phyloP scores from a whole-genome alignment of 2,329 filamentous ascomycete genomes.

The Fusarium musae region DNA sequence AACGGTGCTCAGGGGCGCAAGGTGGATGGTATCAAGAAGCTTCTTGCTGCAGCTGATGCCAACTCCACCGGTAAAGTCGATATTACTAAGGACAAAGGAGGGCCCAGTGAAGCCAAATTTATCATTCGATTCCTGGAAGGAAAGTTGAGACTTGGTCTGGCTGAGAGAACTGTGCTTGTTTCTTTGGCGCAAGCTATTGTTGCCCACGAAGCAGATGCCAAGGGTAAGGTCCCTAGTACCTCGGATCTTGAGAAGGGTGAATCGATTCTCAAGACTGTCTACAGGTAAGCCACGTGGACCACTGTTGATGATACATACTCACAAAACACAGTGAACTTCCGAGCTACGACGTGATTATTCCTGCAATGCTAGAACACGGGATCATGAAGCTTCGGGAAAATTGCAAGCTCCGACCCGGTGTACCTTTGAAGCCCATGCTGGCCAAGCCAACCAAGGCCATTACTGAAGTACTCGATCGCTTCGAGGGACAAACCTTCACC shows the following conservation, averaged over 20 bases:
- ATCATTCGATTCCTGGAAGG: slow-evolving; percentile 94
- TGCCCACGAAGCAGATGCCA: slow-evolving; percentile 79
- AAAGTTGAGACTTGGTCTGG: slow-evolving; percentile 89
- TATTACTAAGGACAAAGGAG: slow-evolving; percentile 91
- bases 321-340: slow-evolving; percentile 79
- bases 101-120: slow-evolving; percentile 93
- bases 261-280: slow-evolving; percentile 86
- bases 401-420: slow-evolving; percentile 92
- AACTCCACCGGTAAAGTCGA: slow-evolving; percentile 81
- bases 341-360: slow-evolving; percentile 94
- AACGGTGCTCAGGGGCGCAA: slow-evolving; percentile 91
- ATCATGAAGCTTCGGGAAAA: slow-evolving; percentile 83
- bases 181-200: slow-evolving; percentile 90
- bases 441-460: slow-evolving; percentile 99
- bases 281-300: slow-evolving; percentile 68
- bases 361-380: slow-evolving; percentile 86
- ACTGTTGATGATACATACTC: slow-evolving; percentile 42
- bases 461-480: slow-evolving; percentile 95
- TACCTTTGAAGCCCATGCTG: slow-evolving; percentile 97
- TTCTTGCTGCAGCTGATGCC: slow-evolving; percentile 89
- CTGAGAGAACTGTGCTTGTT: slow-evolving; percentile 91
- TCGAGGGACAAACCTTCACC: slow-evolving; percentile 94
- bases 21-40: slow-evolving; percentile 94
- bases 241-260: slow-evolving; percentile 86
- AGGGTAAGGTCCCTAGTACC: slow-evolving; percentile 76